Evolutionary conservation across 1,139 yeast genomes (phyloP), one percentile per base, ranked within the genome.

Genomic region (Casaregolazyma lundiana): DNA sequence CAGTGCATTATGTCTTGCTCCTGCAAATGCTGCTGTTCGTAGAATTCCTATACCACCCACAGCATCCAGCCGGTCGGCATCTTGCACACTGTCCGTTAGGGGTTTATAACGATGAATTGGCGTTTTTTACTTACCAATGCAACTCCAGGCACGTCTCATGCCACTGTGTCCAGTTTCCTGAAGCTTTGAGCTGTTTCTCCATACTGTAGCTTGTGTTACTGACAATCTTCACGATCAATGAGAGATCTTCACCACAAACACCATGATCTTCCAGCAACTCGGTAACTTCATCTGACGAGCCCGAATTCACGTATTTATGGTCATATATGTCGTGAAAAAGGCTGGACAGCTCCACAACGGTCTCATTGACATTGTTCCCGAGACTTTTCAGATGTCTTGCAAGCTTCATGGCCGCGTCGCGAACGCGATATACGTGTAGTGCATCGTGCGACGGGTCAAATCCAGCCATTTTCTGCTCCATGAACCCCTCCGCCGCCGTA

Each of bases 11-110:
- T 55, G 55, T 20, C 54, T 52, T 18, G 59, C 61, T 5, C 65
- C 60, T 3, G 68, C 59, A 47, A 54, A 67, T 11, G 69, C 69
- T 1, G 68, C 59, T 3, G 58, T 62, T 17, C 71, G 55, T 36
- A 65, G 55, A 22, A 67, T 51, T 6, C 71, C 71, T 45, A 67
- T 51, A 3, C 64, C 63, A 6, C 71, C 71, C 42, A 66, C 63
- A 4, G 71, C 70, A 42, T 67, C 71, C 7, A 67, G 54, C 37
- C 70, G 50, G 48, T 67, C 71, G 2, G 71, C 71, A 48, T 67
- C 71, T 45, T 62, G 66, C 4, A 67, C 68, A 51, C 64, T 55
- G 26, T 2, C 24, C 9, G 18, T 24, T n/a, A 21, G 24, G 17
- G 18, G 30, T 9, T 20, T 4, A 7, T 29, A 2, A 4, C 6